These are phyloP conservation scores for Sesbania bispinosa DNA, from an alignment of 306 rosid genomes.

Conservation along the genomic window DNA sequence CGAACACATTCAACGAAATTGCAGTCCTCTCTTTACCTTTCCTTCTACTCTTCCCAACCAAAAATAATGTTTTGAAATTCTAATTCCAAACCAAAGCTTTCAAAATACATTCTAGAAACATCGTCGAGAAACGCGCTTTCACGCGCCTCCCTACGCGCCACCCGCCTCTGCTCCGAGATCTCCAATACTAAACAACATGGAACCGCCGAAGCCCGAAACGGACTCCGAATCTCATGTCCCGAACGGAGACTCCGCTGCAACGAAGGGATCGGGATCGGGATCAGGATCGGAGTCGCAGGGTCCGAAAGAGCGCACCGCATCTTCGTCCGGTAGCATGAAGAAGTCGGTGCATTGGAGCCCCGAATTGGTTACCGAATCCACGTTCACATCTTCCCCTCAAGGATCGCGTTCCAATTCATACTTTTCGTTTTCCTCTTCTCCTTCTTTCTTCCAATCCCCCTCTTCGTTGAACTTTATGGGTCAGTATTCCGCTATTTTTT, in stretches of 20 bases:
- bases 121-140: background rate
- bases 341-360: conserved; percentile 89
- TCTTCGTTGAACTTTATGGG: conserved; percentile 53
- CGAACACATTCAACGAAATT: background rate
- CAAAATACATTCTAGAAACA: too few relatives aligned
- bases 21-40: background rate
- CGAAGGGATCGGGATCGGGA: conserved; percentile 46
- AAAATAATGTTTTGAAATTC: background rate
- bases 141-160: conserved; percentile 25
- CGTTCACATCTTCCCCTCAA: conserved; percentile 36
- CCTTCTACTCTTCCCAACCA: background rate
- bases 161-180: background rate
- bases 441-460: conserved; percentile 23
- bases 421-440: background rate
- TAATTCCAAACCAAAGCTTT: background rate
- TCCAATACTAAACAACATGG: conserved; percentile 34
- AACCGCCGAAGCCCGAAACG: conserved; percentile 38
- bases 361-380: conserved; percentile 66
- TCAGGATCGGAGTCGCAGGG: conserved; percentile 34
- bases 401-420: conserved; percentile 31
- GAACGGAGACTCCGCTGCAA: conserved; percentile 34
- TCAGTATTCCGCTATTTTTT: conserved; percentile 14
- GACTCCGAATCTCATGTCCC: conserved; percentile 12
- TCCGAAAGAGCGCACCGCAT: conserved; percentile 16
- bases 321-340: conserved; percentile 42